Conservation (phyloP, 768 basidiomycete genomes). For the Mrakia gelida region DNA sequence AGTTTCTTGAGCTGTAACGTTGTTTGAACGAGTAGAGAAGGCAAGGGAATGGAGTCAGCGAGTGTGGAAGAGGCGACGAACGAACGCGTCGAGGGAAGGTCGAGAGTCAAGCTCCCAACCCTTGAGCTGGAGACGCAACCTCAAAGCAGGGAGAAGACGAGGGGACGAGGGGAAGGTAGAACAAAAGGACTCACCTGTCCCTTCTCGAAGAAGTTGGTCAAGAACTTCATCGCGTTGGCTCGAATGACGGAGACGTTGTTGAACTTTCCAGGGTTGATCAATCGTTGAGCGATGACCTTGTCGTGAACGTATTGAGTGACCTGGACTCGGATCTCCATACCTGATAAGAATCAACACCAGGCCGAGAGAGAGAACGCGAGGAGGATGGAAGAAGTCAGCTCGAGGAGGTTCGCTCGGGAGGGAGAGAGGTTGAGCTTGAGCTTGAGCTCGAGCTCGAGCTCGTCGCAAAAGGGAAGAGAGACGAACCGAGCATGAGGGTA, state of each 20-base stretch:
- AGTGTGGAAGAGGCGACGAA: background rate
- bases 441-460: background rate
- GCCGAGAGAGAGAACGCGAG: background rate
- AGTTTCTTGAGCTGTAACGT: constrained; percentile 62
- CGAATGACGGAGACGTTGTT: constrained; percentile 85
- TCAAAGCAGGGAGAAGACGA: no score
- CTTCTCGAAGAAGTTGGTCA: constrained; percentile 91
- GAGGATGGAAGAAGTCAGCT: background rate
- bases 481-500: constrained; percentile 81
- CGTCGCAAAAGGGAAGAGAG: constrained; percentile 29
- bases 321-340: constrained; percentile 94
- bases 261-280: constrained; percentile 45
- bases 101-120: background rate
- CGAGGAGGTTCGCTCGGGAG: no score
- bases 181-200: constrained; percentile 54
- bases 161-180: background rate
- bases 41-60: background rate
- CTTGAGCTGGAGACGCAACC: background rate
- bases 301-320: constrained; percentile 95
- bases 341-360: constrained; percentile 46
- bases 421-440: no score
- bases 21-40: background rate
- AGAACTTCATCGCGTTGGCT: constrained; percentile 97
- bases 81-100: background rate
- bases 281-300: constrained; percentile 86